phyloP scores from a whole-genome alignment of 2,329 filamentous ascomycete genomes.

The Ascochyta koolunga region DNA sequence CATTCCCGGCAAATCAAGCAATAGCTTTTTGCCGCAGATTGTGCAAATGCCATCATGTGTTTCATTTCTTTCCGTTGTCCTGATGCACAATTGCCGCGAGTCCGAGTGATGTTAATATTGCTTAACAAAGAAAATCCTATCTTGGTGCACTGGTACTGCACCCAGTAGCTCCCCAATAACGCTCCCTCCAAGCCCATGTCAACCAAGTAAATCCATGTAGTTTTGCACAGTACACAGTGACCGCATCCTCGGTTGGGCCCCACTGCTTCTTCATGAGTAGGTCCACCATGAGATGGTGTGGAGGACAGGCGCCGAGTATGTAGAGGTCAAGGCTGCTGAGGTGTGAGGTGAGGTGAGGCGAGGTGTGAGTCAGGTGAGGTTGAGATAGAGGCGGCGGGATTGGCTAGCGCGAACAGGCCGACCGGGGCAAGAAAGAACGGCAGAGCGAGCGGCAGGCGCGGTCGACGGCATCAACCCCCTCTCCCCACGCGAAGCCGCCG shows the following conservation, averaged over 20 bases:
- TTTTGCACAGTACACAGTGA: neutral
- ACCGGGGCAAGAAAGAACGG: no score
- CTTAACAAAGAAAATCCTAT: neutral
- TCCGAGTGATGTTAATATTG: neutral
- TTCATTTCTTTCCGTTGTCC: neutral
- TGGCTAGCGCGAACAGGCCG: neutral
- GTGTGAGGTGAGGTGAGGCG: no score
- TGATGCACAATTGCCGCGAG: neutral
- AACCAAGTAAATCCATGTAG: neutral
- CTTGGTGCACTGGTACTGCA: neutral
- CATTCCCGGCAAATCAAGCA: neutral
- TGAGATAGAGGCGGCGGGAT: neutral
- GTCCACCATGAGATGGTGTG: no score
- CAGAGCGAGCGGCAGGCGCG: slow-evolving; percentile 5
- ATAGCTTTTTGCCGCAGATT: neutral
- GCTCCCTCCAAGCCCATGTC: neutral
- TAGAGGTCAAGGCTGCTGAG: no score
- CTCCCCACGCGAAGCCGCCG: slow-evolving; percentile 20
- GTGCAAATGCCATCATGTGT: no score
- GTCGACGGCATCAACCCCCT: slow-evolving; percentile 9
- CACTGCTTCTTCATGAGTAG: neutral
- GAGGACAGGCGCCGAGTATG: no score
- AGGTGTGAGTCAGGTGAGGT: no score
- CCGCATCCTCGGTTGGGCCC: neutral
- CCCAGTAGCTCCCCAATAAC: neutral